Evolutionary conservation across 129 eudicot species (phyloP).

Genomic region (Pulicaria dysenterica): DNA sequence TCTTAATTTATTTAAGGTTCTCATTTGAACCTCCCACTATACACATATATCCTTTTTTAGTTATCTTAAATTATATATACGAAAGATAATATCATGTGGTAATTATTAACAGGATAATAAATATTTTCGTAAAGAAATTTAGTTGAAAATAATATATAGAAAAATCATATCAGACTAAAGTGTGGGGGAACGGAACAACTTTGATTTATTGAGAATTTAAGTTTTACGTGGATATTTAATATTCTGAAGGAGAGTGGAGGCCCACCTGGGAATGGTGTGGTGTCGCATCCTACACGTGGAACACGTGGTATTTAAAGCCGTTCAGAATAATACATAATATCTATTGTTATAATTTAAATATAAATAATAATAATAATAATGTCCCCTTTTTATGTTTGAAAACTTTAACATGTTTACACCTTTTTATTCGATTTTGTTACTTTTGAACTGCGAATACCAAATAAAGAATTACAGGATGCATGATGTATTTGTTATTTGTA

Average conservation of each 20-base stretch:
- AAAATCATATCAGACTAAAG: background rate
- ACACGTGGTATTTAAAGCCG: conserved; percentile 26
- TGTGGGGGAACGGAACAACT: background rate
- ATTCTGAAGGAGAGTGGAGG: background rate
- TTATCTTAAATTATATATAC: too few species aligned
- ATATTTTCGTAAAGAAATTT: too few species aligned
- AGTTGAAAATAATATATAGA: background rate
- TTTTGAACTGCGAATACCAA: background rate
- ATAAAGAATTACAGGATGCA: too few species aligned
- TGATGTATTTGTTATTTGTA: too few species aligned
- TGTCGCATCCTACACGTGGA: conserved; percentile 26
- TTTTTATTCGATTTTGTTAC: background rate
- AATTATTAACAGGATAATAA: too few species aligned
- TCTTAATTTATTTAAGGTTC: too few species aligned
- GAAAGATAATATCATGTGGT: too few species aligned
- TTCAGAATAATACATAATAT: conserved; percentile 5
- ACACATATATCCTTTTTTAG: too few species aligned
- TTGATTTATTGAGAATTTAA: background rate
- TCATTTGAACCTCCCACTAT: too few species aligned
- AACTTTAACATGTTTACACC: background rate
- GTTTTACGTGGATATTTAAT: conserved; percentile 20
- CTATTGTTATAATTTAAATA: background rate
- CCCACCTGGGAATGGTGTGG: conserved; percentile 6
- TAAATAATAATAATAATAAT: too few species aligned
- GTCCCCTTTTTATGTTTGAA: conserved; percentile 11